A percentile compares a stretch with the other conserved stretches of the same genome.
These are phyloP conservation scores for Talaromyces sp. DNA, from an alignment of 2,329 filamentous ascomycete species.

Conservation along the genomic window DNA sequence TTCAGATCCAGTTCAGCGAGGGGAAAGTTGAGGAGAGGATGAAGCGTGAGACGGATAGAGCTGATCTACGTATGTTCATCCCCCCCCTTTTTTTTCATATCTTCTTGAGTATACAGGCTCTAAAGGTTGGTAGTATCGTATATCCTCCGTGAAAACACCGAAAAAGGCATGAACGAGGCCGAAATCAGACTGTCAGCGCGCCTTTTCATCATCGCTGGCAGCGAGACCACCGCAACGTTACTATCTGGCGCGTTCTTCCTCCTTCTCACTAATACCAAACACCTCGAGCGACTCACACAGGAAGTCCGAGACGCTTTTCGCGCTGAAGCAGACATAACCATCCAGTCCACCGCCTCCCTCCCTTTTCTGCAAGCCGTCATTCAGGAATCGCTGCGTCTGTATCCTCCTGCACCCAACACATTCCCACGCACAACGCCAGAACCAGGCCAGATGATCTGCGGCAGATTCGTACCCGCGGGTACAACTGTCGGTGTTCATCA, in stretches of 20 bases:
- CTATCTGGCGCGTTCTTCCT: constrained; percentile 30
- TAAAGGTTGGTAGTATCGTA: constrained; percentile 14
- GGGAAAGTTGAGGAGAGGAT: constrained; percentile 19
- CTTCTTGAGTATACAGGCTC: too few species aligned
- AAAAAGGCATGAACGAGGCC: constrained; percentile 11
- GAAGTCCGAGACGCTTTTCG: constrained; percentile 20
- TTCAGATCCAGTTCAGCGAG: constrained; percentile 14
- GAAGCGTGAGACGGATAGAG: constrained; percentile 11
- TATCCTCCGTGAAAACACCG: constrained; percentile 15
- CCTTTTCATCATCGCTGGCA: constrained; percentile 30
- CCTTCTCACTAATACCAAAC: constrained; percentile 16
- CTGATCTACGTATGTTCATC: constrained; percentile 17
- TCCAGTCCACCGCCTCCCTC: constrained; percentile 19
- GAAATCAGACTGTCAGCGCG: constrained; percentile 20
- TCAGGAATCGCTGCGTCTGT: constrained; percentile 41
- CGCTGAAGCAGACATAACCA: constrained; percentile 24
- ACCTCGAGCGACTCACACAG: constrained; percentile 13
- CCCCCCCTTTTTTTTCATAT: too few species aligned
- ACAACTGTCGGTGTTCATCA: constrained; percentile 41
- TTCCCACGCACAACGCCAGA: background rate
- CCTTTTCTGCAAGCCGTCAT: constrained; percentile 39
- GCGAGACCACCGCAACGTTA: constrained; percentile 36
- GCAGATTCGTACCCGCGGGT: constrained; percentile 18
- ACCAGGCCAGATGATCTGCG: constrained; percentile 2
- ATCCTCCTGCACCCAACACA: constrained; percentile 28